Base-by-base conservation (phyloP, 2,329 filamentous ascomycete species). In the Exophiala calicioides region DNA sequence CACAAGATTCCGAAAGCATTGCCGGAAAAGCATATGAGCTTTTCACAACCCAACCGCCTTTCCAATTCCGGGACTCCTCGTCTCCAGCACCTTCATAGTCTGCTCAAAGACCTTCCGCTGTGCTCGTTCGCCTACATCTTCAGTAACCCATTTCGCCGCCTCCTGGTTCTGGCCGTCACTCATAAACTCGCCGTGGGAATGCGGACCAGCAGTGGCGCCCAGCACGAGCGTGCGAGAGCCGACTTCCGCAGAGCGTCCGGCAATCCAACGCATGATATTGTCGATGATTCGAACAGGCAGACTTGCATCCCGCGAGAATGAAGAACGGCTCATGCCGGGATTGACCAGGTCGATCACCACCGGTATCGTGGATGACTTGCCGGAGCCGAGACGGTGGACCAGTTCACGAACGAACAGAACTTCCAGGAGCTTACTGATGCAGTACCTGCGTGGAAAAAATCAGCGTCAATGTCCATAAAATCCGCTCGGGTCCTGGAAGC, bases 101-200 rank as follows among this genome's bases (percentile, higher is more conserved):
- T 77, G 72, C 3, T 58, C 58, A 69, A 72, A 78, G 0, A 76
- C 48, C 43, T 62, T 68, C 34, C 61, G 51, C 46, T 72, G 68
- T 16, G 63, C 56, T 34, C 57, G 52, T 24, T 56, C 52, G 0
- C 73, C 73, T 5, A 69, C 66, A 2, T 62, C 56, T 16, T 67
- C 68, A 3, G 50, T 60, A 9, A 74, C 68, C 45, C 73, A 69
- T 3, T 47, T 13, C 4, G 64, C 64, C 12, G 69, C 43, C 4
- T 44, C 26, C 39, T 52, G 37, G 18, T 52, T 52, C 31, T 46
- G 36, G 3, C 52, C 52, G 12, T 53, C 44, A 3, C 46, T 50
- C 52, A 55, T 52, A 37, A 47, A 52, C 16, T 38, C 23, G 16
- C 49, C 52, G 23, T 55, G 49, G 9, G 39, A 47, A 10, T 35